A percentile compares a stretch with the other conserved stretches of the same genome.
Conservation (phyloP, 2,329 filamentous ascomycete species). For the Drechslerella dactyloides region DNA sequence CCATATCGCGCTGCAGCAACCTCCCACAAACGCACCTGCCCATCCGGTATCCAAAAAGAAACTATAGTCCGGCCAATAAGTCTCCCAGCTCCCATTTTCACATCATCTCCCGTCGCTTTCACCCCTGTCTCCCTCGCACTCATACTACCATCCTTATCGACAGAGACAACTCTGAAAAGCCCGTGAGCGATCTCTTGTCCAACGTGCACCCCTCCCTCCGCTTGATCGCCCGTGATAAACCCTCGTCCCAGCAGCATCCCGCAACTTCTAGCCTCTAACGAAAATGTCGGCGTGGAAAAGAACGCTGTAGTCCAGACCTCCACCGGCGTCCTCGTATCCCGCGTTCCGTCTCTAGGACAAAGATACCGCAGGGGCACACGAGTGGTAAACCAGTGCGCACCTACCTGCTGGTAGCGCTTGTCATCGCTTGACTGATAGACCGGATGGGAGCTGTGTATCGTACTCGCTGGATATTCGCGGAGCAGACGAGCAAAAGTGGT, state of each 20-base stretch:
- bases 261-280: conserved; percentile 18
- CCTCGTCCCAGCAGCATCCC: conserved; percentile 16
- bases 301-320: conserved; percentile 39
- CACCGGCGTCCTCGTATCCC: conserved; percentile 13
- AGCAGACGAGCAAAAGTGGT: conserved; percentile 30
- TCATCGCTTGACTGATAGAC: conserved; percentile 23
- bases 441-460: conserved; percentile 38
- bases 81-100: not conserved
- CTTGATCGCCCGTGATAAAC: conserved; percentile 32
- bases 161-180: conserved; percentile 20
- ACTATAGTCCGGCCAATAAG: not conserved
- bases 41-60: not conserved
- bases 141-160: conserved; percentile 10
- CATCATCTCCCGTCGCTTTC: not conserved
- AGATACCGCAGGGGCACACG: conserved; percentile 13
- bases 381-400: conserved; percentile 39
- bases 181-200: conserved; percentile 35
- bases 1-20: conserved; percentile 26
- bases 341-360: not conserved
- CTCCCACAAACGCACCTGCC: conserved; percentile 20
- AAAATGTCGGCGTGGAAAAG: conserved; percentile 40
- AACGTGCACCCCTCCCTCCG: conserved; percentile 9
- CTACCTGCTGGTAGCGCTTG: conserved; percentile 22
- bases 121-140: not conserved
- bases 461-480: conserved; percentile 29